phyloP scores from a whole-genome alignment of 345 rosid species.

The Bretschneidera sinensis region DNA sequence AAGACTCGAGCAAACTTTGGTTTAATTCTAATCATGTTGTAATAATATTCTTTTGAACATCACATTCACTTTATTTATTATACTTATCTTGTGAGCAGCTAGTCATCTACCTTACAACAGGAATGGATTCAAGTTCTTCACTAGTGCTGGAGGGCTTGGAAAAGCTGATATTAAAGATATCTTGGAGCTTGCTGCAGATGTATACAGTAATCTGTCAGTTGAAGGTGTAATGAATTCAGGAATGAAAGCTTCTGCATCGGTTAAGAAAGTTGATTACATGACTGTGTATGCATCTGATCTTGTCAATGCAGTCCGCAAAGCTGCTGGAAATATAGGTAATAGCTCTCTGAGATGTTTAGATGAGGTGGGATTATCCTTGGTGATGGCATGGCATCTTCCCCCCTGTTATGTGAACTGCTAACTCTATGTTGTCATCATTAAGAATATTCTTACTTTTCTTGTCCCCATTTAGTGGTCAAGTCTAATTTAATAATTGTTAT shows the following conservation, averaged over 20 bases:
- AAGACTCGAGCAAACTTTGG: neutral
- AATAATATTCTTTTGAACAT: neutral
- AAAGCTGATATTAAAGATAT: slow-evolving; percentile 81
- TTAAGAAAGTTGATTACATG: slow-evolving; percentile 81
- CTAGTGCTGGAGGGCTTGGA: slow-evolving; percentile 91
- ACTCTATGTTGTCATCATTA: neutral
- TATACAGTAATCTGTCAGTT: slow-evolving; percentile 49
- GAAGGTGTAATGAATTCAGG: slow-evolving; percentile 36
- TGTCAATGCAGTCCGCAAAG: slow-evolving; percentile 79
- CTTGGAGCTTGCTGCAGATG: slow-evolving; percentile 75
- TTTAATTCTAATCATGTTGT: slow-evolving; percentile 3
- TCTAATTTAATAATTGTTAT: slow-evolving; percentile 21
- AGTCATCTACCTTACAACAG: slow-evolving; percentile 99
- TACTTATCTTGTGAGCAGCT: slow-evolving; percentile 48
- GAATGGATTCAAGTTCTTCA: slow-evolving; percentile 96
- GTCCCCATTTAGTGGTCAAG: slow-evolving; percentile 6
- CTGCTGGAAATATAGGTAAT: slow-evolving; percentile 85
- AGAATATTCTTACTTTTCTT: neutral
- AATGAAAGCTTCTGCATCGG: slow-evolving; percentile 34
- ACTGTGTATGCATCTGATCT: slow-evolving; percentile 74
- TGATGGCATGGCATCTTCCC: neutral
- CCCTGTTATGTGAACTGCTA: too few species aligned
- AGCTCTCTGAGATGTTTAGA: slow-evolving; percentile 10
- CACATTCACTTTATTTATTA: slow-evolving; percentile 6
- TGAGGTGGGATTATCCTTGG: neutral